phyloP scores from a whole-genome alignment of 345 rosid species.

The Nephelium lappaceum region DNA sequence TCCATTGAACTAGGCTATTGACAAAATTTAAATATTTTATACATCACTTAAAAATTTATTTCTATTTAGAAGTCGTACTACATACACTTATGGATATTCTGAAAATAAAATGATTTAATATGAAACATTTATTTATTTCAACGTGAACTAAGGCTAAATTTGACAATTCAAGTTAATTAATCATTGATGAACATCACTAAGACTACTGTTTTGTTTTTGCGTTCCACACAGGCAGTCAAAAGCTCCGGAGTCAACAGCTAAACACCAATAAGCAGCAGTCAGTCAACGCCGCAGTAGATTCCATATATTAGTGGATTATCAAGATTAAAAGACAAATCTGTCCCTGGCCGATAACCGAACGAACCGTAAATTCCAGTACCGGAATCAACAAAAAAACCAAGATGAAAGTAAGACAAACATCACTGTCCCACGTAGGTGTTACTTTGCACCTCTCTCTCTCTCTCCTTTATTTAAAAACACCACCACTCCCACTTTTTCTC shows the following conservation, averaged over 20 bases:
- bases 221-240: background rate
- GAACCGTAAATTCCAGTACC: background rate
- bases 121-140: too few relatives aligned
- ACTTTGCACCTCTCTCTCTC: constrained; percentile 12
- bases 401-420: constrained; percentile 23
- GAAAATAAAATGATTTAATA: too few relatives aligned
- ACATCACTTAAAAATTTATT: too few relatives aligned
- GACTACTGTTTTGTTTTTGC: background rate
- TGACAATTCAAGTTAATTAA: background rate
- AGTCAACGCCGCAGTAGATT: background rate
- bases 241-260: background rate
- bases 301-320: too few relatives aligned
- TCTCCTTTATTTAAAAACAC: constrained; percentile 13
- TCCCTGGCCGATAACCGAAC: constrained; percentile 5
- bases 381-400: constrained; percentile 4
- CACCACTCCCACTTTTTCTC: constrained; percentile 10
- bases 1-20: too few relatives aligned
- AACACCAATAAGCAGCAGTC: background rate
- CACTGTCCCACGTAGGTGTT: constrained; percentile 31
- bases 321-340: constrained; percentile 6
- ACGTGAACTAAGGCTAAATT: background rate
- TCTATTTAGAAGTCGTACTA: too few relatives aligned
- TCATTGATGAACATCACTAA: too few relatives aligned
- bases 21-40: too few relatives aligned
- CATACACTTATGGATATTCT: too few relatives aligned